Percentiles rank a stretch among this genome's conserved stretches.
phyloP scores from a whole-genome alignment of 2,329 filamentous ascomycete genomes.

The Microdochium nivale region DNA sequence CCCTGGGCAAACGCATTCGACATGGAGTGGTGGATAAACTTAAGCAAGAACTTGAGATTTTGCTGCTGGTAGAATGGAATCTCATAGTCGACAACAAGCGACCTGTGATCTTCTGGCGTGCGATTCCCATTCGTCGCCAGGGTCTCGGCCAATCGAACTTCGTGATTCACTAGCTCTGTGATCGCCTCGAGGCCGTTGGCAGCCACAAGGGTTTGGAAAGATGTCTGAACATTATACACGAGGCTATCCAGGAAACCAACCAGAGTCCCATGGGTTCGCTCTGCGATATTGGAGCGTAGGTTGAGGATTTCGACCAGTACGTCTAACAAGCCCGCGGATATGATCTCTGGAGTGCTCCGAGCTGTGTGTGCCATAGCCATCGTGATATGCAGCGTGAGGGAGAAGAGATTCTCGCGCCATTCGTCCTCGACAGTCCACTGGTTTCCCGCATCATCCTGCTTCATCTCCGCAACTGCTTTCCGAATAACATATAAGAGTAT shows the following conservation, averaged over 20 bases:
- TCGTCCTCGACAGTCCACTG: constrained; percentile 65
- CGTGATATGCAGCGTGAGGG: constrained; percentile 75
- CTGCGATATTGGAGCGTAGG: constrained; percentile 71
- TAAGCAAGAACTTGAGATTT: constrained; percentile 86
- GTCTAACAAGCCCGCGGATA: constrained; percentile 81
- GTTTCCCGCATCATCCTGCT: constrained; percentile 45
- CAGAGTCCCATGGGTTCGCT: constrained; percentile 75
- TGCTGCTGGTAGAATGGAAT: constrained; percentile 92
- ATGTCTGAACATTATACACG: constrained; percentile 76
- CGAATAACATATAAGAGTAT: constrained; percentile 88
- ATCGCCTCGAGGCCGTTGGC: constrained; percentile 84
- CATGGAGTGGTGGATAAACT: constrained; percentile 96
- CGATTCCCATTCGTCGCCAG: constrained; percentile 61
- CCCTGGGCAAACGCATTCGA: constrained; percentile 59
- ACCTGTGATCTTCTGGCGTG: constrained; percentile 62
- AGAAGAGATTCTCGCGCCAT: constrained; percentile 86
- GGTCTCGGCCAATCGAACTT: constrained; percentile 62
- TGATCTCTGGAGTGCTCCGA: constrained; percentile 53
- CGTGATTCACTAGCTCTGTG: constrained; percentile 74
- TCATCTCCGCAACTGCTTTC: constrained; percentile 81
- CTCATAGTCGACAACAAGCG: constrained; percentile 81
- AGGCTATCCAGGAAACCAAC: constrained; percentile 83
- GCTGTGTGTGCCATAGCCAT: constrained; percentile 50
- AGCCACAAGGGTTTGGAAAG: constrained; percentile 73
- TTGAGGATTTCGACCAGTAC: constrained; percentile 84